Percentiles rank a stretch among this genome's conserved stretches.
Evolutionary conservation across 352 stramenopile genomes (phyloP).

Genomic region (Phytophthora pseudosyringae): DNA sequence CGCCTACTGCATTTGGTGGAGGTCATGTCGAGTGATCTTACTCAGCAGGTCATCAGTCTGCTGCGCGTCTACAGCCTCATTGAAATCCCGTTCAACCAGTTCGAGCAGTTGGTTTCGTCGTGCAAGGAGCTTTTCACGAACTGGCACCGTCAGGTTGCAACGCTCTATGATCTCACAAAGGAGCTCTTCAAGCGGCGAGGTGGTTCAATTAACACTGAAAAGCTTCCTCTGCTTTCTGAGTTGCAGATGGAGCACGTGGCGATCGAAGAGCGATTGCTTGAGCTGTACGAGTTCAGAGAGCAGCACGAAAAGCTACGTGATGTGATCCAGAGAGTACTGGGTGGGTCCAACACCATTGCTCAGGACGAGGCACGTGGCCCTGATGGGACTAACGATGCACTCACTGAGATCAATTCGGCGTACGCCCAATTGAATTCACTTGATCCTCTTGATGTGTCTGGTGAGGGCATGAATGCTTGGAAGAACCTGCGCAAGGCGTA

Average conservation of each 20-base stretch:
- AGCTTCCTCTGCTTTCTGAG: slow-evolving; percentile 79
- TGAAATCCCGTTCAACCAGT: slow-evolving; percentile 85
- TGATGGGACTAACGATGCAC: slow-evolving; percentile 82
- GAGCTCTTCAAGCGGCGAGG: slow-evolving; percentile 87
- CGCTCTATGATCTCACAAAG: slow-evolving; percentile 89
- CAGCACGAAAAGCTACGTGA: slow-evolving; percentile 91
- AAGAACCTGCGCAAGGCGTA: slow-evolving; percentile 90
- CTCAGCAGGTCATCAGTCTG: slow-evolving; percentile 81
- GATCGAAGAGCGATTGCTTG: slow-evolving; percentile 88
- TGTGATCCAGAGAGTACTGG: slow-evolving; percentile 89
- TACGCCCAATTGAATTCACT: slow-evolving; percentile 85
- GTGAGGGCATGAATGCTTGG: slow-evolving; percentile 84
- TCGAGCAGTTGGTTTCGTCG: slow-evolving; percentile 73
- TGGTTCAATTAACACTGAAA: slow-evolving; percentile 82
- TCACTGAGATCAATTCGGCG: slow-evolving; percentile 89
- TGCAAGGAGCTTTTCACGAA: slow-evolving; percentile 89
- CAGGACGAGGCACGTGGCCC: slow-evolving; percentile 47
- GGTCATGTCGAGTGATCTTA: slow-evolving; percentile 88
- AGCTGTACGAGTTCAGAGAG: slow-evolving; percentile 91
- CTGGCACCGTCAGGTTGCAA: slow-evolving; percentile 83
- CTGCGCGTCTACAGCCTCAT: slow-evolving; percentile 86
- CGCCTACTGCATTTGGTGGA: slow-evolving; percentile 83
- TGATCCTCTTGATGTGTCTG: slow-evolving; percentile 88
- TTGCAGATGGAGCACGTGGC: slow-evolving; percentile 86
- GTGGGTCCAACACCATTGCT: slow-evolving; percentile 42